Evolutionary conservation across 441 rosid genomes (phyloP).

Genomic region (Corymbia calophylla): DNA sequence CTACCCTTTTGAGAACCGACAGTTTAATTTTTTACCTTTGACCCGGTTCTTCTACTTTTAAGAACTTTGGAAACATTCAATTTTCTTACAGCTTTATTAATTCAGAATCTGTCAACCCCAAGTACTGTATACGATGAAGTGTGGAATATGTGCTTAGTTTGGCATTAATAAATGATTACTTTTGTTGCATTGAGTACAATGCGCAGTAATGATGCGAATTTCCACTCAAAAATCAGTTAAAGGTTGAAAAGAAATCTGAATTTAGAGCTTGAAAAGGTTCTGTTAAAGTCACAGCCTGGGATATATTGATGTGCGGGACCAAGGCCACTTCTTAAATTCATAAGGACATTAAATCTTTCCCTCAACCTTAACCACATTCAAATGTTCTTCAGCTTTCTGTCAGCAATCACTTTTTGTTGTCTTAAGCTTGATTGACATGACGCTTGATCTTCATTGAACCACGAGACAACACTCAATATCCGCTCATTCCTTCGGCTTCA

Average conservation of each 20-base stretch:
- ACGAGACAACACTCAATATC: background rate
- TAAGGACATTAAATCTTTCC: background rate
- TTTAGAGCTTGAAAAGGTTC: background rate
- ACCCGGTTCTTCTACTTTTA: background rate
- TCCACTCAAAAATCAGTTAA: background rate
- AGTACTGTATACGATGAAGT: background rate
- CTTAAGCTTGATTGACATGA: background rate
- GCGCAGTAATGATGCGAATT: background rate
- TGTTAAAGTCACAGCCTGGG: background rate
- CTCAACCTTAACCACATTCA: background rate
- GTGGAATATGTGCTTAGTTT: background rate
- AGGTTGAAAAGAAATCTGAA: background rate
- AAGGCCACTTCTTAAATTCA: background rate
- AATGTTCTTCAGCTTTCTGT: background rate
- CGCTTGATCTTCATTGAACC: background rate
- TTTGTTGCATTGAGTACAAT: background rate
- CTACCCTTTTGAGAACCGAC: background rate
- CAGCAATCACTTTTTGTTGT: background rate
- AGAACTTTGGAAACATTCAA: background rate
- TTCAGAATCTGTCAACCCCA: background rate
- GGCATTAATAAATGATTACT: background rate
- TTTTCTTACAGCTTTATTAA: background rate
- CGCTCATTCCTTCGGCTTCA: background rate
- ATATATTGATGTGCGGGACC: background rate
- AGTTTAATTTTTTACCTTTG: background rate